These are phyloP conservation scores for Astrephomene gubernaculifera DNA, from an alignment of 139 green algal genomes.

Conservation along the genomic window DNA sequence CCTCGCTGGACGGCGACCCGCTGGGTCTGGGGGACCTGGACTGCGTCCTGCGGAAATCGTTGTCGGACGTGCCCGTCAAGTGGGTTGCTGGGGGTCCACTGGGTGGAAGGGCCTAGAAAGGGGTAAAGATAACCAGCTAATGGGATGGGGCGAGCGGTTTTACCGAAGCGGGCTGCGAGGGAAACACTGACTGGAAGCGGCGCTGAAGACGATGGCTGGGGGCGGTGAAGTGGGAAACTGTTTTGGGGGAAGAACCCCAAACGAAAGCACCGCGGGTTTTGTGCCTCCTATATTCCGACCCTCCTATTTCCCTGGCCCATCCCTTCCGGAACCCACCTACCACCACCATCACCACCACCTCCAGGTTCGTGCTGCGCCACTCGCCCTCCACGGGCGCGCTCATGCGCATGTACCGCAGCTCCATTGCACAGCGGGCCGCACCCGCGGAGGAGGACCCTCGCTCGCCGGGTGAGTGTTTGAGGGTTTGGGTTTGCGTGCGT, in stretches of 20 bases:
- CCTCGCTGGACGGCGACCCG: not conserved
- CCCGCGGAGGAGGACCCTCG: slow-evolving; percentile 5
- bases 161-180: too few species aligned
- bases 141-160: too few species aligned
- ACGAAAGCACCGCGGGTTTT: too few species aligned
- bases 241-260: too few species aligned
- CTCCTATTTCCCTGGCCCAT: too few species aligned
- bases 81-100: not conserved
- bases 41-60: not conserved
- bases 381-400: slow-evolving; percentile 38
- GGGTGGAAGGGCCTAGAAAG: too few species aligned
- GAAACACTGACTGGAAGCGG: too few species aligned
- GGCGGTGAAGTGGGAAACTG: too few species aligned
- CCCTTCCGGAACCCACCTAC: not conserved
- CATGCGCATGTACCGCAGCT: slow-evolving; percentile 40
- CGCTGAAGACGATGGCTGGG: too few species aligned
- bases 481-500: not conserved
- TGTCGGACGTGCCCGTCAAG: slow-evolving; percentile 36
- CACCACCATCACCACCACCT: not conserved
- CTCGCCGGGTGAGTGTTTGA: not conserved
- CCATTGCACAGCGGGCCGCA: slow-evolving; percentile 40
- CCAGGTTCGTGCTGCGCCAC: slow-evolving; percentile 45
- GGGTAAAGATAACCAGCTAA: too few species aligned
- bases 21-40: slow-evolving; percentile 16
- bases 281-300: too few species aligned